A percentile compares a stretch with the other conserved stretches of the same genome.
Evolutionary conservation across 345 rosid species (phyloP).

Genomic region (Corchorus olitorius): DNA sequence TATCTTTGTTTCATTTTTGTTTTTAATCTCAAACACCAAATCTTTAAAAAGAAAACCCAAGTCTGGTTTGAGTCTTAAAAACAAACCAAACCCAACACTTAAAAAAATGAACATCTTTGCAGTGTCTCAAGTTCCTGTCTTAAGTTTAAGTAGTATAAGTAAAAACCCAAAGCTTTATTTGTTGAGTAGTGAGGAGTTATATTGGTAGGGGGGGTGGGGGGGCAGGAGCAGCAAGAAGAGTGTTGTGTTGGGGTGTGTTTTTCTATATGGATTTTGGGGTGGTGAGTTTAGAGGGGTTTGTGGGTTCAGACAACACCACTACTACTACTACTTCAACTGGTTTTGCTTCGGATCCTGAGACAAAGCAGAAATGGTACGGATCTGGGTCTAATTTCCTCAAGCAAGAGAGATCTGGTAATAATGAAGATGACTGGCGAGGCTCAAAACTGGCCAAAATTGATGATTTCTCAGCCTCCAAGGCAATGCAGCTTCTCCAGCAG

Average conservation of each 20-base stretch:
- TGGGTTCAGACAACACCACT: constrained; percentile 38
- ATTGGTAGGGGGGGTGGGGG: constrained; percentile 18
- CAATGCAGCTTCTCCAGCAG: constrained; percentile 36
- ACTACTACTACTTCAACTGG: constrained; percentile 28
- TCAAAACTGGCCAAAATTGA: constrained; percentile 52
- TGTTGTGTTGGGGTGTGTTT: background rate
- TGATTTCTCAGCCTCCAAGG: constrained; percentile 35
- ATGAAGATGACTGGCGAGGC: constrained; percentile 52
- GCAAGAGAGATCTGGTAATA: constrained; percentile 46
- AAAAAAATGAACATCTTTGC: constrained; percentile 25
- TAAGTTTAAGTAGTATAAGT: background rate
- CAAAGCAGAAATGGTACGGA: constrained; percentile 55
- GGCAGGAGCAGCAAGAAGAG: background rate
- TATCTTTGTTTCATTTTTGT: constrained; percentile 16
- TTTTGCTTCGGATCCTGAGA: constrained; percentile 54
- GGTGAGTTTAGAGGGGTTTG: constrained; percentile 50
- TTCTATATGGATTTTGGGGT: constrained; percentile 56
- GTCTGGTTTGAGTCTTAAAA: constrained; percentile 24
- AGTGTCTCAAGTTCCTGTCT: constrained; percentile 16
- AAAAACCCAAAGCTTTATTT: constrained; percentile 21
- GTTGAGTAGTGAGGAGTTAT: constrained; percentile 16
- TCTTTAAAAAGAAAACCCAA: constrained; percentile 7
- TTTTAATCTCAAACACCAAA: constrained; percentile 11
- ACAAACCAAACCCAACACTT: background rate
- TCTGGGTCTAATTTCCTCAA: constrained; percentile 49